These are phyloP conservation scores for Rhododendron griersonianum DNA, from an alignment of 148 eudicot genomes.

Conservation along the genomic window DNA sequence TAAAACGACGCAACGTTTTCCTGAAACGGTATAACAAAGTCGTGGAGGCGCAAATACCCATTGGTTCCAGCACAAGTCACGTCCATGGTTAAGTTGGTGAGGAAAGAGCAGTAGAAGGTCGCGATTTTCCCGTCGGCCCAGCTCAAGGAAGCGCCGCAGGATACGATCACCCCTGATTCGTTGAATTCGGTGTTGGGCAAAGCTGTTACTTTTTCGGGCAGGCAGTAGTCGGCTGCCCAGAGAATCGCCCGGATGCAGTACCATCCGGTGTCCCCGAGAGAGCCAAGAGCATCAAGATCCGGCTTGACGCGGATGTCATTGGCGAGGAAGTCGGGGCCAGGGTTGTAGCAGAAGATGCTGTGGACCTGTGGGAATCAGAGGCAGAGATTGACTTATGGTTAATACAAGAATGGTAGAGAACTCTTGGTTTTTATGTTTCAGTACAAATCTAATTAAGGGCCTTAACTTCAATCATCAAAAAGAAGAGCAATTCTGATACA, in stretches of 20 bases:
- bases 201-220: conserved; percentile 41
- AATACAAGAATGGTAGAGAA: neutral
- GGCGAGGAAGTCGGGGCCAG: conserved; percentile 26
- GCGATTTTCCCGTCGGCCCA: conserved; percentile 44
- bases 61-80: conserved; percentile 36
- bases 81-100: conserved; percentile 39
- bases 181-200: conserved; percentile 23
- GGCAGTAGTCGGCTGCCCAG: conserved; percentile 36
- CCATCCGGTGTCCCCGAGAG: conserved; percentile 48
- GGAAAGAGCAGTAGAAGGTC: conserved; percentile 48
- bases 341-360: conserved; percentile 29
- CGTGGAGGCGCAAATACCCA: conserved; percentile 34
- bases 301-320: conserved; percentile 51
- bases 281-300: conserved; percentile 47
- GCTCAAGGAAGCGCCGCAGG: conserved; percentile 40
- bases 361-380: conserved; percentile 34
- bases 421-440: neutral
- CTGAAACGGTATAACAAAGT: conserved; percentile 35
- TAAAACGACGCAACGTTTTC: conserved; percentile 26
- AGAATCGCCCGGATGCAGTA: conserved; percentile 42
- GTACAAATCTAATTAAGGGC: neutral
- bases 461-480: neutral
- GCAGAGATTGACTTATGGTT: conserved; percentile 1
- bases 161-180: conserved; percentile 34
- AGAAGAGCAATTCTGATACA: neutral